phyloP scores from a whole-genome alignment of 805 yeast species.

The Phaffomyces antillensis region DNA sequence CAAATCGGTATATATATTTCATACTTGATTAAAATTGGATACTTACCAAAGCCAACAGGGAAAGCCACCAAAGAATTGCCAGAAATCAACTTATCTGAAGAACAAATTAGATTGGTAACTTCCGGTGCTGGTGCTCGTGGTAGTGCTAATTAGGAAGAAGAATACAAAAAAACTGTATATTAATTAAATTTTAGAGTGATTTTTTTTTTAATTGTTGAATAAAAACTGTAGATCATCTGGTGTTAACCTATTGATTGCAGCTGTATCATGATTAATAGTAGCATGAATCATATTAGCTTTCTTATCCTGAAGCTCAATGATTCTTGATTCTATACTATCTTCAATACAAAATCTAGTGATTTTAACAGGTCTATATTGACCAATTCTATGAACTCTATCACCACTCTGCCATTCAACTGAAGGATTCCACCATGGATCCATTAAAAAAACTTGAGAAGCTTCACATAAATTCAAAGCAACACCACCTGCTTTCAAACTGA shows the following conservation, averaged over 20 bases:
- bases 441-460: conserved; percentile 90
- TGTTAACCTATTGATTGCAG: conserved; percentile 80
- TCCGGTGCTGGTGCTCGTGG: conserved; percentile 75
- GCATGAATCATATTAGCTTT: conserved; percentile 98
- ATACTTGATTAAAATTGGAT: conserved; percentile 75
- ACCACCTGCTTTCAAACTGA: conserved; percentile 97
- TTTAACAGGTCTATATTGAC: conserved; percentile 90
- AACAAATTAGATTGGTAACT: conserved; percentile 48
- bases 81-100: conserved; percentile 43
- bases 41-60: conserved; percentile 55
- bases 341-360: conserved; percentile 91
- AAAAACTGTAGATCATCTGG: conserved; percentile 94
- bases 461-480: conserved; percentile 95
- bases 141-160: conserved; percentile 35
- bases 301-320: conserved; percentile 92
- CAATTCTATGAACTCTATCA: conserved; percentile 96
- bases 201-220: conserved; percentile 56
- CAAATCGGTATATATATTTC: conserved; percentile 73
- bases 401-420: conserved; percentile 98
- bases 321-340: conserved; percentile 94
- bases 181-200: background rate
- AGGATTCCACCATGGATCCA: conserved; percentile 99
- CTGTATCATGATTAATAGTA: conserved; percentile 86
- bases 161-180: background rate
- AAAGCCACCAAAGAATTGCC: conserved; percentile 46